Evolutionary conservation across 1,139 yeast species (phyloP).

Genomic region (Candida sanyaensis): DNA sequence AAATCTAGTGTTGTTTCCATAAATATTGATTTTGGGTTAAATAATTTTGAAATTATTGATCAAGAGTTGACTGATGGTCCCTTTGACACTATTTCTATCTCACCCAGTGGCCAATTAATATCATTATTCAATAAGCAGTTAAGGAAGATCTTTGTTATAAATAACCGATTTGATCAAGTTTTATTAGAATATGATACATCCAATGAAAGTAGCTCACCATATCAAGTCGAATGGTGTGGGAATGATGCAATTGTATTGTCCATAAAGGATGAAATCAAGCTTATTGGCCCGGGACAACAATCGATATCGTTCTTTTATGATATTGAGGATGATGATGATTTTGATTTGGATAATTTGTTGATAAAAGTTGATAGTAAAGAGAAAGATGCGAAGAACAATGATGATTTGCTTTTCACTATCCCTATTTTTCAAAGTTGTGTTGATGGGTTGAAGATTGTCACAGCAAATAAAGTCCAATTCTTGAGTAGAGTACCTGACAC

Average conservation of each 20-base stretch:
- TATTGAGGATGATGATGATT: conserved; percentile 34
- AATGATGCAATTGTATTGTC: conserved; percentile 73
- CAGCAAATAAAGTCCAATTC: conserved; percentile 60
- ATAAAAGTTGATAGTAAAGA: conserved; percentile 14
- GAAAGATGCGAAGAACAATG: conserved; percentile 6
- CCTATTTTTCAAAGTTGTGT: conserved; percentile 51
- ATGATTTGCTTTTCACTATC: conserved; percentile 32
- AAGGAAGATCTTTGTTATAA: conserved; percentile 55
- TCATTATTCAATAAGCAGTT: conserved; percentile 51
- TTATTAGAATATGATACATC: conserved; percentile 53
- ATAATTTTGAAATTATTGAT: conserved; percentile 30
- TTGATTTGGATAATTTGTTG: conserved; percentile 25
- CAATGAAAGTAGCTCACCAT: conserved; percentile 35
- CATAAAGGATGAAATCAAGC: conserved; percentile 61
- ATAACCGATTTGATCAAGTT: conserved; percentile 49
- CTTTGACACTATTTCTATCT: conserved; percentile 49
- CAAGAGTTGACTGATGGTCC: conserved; percentile 58
- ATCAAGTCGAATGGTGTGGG: conserved; percentile 78
- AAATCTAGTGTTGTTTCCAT: conserved; percentile 30
- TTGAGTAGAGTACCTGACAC: conserved; percentile 62
- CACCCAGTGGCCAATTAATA: conserved; percentile 65
- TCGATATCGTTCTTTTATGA: conserved; percentile 51
- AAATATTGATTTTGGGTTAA: conserved; percentile 25
- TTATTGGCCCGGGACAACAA: conserved; percentile 75
- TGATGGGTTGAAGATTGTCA: conserved; percentile 74